These are phyloP conservation scores for Lodderomyces pseudojiufengensis DNA, from an alignment of 1,139 yeast species.

Conservation along the genomic window DNA sequence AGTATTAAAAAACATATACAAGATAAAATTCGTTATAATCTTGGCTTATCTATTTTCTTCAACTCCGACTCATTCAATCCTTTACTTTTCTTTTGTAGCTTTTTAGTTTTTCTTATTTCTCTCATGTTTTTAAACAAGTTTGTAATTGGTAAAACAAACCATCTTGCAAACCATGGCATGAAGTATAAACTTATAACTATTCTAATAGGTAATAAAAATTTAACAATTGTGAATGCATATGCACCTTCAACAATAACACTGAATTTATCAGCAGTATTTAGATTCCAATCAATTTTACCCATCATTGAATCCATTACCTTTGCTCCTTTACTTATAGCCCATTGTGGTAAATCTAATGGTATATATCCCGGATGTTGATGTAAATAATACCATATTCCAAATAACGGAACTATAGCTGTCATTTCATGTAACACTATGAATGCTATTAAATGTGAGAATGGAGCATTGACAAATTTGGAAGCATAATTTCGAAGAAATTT, in stretches of 20 bases:
- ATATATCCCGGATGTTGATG: slow-evolving; percentile 46
- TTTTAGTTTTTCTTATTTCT: slow-evolving; percentile 11
- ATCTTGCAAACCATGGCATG: slow-evolving; percentile 68
- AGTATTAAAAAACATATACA: no score
- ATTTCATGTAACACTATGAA: slow-evolving; percentile 81
- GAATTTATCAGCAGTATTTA: slow-evolving; percentile 51
- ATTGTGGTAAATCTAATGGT: slow-evolving; percentile 59
- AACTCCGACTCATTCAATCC: slow-evolving; percentile 9
- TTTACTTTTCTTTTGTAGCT: slow-evolving; percentile 7
- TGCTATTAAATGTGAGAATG: slow-evolving; percentile 67
- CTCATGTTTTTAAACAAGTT: slow-evolving; percentile 25
- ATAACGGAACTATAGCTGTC: slow-evolving; percentile 76
- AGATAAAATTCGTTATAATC: slow-evolving; percentile 24
- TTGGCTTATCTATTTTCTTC: slow-evolving; percentile 29
- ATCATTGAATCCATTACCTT: slow-evolving; percentile 51
- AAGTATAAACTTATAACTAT: slow-evolving; percentile 51
- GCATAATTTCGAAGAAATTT: slow-evolving; percentile 49
- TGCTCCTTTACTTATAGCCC: slow-evolving; percentile 62
- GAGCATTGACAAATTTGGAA: slow-evolving; percentile 50
- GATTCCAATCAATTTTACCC: slow-evolving; percentile 30
- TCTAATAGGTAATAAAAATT: slow-evolving; percentile 58
- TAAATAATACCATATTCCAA: slow-evolving; percentile 71
- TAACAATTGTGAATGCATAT: slow-evolving; percentile 77
- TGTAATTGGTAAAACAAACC: slow-evolving; percentile 53
- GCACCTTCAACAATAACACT: slow-evolving; percentile 77